Evolutionary conservation across 768 basidiomycete species (phyloP), one percentile per base, ranked within the genome.

Genomic region (Russula olivacea): DNA sequence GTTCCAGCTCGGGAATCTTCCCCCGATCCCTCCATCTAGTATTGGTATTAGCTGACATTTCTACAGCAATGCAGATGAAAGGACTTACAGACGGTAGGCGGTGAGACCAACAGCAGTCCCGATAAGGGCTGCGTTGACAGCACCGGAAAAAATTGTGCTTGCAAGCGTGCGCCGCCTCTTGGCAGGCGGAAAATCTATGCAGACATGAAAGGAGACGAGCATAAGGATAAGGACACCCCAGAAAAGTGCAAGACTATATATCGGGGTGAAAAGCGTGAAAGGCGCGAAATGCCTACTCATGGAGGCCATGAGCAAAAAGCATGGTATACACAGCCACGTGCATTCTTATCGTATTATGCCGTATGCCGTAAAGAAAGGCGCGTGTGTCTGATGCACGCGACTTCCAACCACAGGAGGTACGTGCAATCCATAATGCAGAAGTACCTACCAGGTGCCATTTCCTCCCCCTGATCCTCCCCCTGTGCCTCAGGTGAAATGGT

Each of bases 81-180:
- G 23, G 38, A 81, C 89, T 77, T 72, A 92, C 91, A 93, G 77
- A 74, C 89, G 83, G 76, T 91, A 93, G 47, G 91, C 89, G 50
- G 90, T 91, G 65, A 92, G 79, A 63, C 91, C 91, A 56, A 93
- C 91, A 17, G 91, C 91, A 23, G 89, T 87, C 61, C 91, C 89
- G 64, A 93, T 89, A 62, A 93, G 81, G 51, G 89, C 91, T 66
- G 91, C 90, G 75, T 82, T 89, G 74, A 93, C 77, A 59, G 91
- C 91, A 36, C 89, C 89, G 17, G 89, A 88, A 65, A 92, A 83
- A 70, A 93, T 86, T 61, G 88, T 87, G 66, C 89, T 89, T 66
- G 89, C 87, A 74, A 92, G 80, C 64, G 87, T 87, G 69, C 87
- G 84, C 64, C 89, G 88, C 71, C 86, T 85, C 79, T 92, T 93